These are phyloP conservation scores for Takashimella tepidaria DNA, from an alignment of 1,284 basidiomycete species.

Conservation along the genomic window DNA sequence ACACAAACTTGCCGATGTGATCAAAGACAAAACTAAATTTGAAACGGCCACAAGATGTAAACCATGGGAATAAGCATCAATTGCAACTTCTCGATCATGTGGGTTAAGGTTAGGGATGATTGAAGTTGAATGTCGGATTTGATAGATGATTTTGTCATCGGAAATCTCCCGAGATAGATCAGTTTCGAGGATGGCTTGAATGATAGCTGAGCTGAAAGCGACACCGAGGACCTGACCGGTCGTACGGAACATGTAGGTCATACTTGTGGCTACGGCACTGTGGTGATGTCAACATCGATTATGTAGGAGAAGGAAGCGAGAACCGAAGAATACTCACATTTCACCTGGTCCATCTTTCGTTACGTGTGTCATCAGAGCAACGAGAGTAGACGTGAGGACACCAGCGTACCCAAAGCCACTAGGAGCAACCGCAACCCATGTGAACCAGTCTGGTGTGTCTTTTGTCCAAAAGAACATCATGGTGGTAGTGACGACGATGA, in stretches of 20 bases:
- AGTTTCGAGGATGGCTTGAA: constrained; percentile 67
- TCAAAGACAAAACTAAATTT: constrained; percentile 52
- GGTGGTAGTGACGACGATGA: constrained; percentile 22
- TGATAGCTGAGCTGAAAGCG: constrained; percentile 68
- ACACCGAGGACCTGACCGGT: constrained; percentile 90
- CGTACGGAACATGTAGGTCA: constrained; percentile 83
- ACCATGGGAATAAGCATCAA: constrained; percentile 75
- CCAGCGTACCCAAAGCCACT: constrained; percentile 38
- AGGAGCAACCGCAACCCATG: constrained; percentile 32
- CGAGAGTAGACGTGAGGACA: constrained; percentile 33
- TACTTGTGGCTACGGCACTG: constrained; percentile 70
- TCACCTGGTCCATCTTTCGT: constrained; percentile 30
- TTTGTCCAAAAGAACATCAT: constrained; percentile 28
- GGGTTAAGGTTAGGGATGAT: constrained; percentile 68
- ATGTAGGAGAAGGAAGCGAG: background rate
- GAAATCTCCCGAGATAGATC: constrained; percentile 64
- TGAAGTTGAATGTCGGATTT: constrained; percentile 68
- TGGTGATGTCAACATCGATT: background rate
- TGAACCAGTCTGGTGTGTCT: constrained; percentile 52
- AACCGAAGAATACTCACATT: constrained; percentile 18
- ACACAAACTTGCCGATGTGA: constrained; percentile 23
- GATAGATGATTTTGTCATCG: constrained; percentile 58
- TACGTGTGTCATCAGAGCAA: constrained; percentile 38
- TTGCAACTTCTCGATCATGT: constrained; percentile 59
- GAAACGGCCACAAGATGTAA: constrained; percentile 79